Conservation (phyloP, 179 eudicot genomes). For the Dionaea muscipula region DNA sequence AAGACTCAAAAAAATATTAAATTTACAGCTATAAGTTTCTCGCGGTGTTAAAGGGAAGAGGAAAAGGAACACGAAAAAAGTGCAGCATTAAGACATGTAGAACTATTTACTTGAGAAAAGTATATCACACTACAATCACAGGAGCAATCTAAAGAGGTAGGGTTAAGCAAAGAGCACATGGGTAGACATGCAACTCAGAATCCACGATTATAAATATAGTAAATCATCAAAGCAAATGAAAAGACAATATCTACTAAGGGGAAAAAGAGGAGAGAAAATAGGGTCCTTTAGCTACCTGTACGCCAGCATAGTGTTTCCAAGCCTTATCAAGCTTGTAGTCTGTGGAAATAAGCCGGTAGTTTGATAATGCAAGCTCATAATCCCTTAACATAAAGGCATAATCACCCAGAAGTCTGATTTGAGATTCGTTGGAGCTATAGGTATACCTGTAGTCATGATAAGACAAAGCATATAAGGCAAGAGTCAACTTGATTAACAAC, state of each 20-base stretch:
- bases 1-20: too few species aligned
- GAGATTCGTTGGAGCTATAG: constrained; percentile 84
- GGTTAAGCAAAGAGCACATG: too few species aligned
- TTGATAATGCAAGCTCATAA: constrained; percentile 90
- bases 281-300: constrained; percentile 44
- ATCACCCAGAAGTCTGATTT: constrained; percentile 88
- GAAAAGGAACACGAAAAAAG: too few species aligned
- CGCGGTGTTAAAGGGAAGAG: too few species aligned
- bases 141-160: too few species aligned
- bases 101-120: too few species aligned
- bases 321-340: constrained; percentile 98
- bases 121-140: too few species aligned
- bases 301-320: constrained; percentile 94
- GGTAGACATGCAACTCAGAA: too few species aligned
- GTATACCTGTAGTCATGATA: constrained; percentile 57
- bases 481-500: constrained; percentile 1
- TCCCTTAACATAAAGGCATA: constrained; percentile 94
- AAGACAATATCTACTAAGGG: background rate
- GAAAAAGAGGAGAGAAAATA: background rate
- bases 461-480: constrained; percentile 4
- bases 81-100: too few species aligned
- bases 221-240: too few species aligned
- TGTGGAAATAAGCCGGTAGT: constrained; percentile 82
- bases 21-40: too few species aligned
- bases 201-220: too few species aligned